Conservation (phyloP, 768 basidiomycete genomes). For the Tremella fuciformis region DNA sequence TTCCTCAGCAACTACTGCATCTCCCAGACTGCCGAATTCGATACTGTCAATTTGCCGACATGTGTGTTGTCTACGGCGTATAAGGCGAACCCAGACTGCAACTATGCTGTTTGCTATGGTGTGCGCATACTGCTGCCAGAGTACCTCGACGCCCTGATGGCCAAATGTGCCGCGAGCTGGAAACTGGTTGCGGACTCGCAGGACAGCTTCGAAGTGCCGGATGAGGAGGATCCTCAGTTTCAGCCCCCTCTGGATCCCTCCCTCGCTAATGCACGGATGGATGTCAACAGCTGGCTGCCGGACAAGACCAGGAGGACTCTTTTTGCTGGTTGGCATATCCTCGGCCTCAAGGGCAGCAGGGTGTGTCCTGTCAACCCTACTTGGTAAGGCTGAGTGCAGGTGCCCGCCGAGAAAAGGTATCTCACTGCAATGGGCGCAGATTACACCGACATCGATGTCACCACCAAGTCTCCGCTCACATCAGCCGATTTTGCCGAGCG, state of each 20-base stretch:
- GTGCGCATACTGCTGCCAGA: conserved; percentile 34
- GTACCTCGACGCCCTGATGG: conserved; percentile 26
- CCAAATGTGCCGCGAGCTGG: conserved; percentile 24
- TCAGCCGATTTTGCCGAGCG: conserved; percentile 23
- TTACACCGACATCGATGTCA: conserved; percentile 33
- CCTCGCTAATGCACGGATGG: conserved; percentile 15
- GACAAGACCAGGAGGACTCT: conserved; percentile 22
- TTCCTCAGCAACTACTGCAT: conserved; percentile 34
- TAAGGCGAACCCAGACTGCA: conserved; percentile 26
- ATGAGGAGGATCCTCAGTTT: conserved; percentile 15
- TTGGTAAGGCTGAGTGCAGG: conserved; percentile 4
- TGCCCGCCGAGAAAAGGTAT: conserved; percentile 31
- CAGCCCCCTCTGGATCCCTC: conserved; percentile 24
- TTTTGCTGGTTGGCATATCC: conserved; percentile 36
- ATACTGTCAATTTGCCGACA: conserved; percentile 20
- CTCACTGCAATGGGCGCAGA: conserved; percentile 40
- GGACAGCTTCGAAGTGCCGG: conserved; percentile 37
- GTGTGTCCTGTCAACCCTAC: conserved; percentile 13
- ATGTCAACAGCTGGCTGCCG: conserved; percentile 29
- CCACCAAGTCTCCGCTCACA: conserved; percentile 15
- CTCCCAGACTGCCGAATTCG: conserved; percentile 28
- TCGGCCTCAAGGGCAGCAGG: conserved; percentile 27
- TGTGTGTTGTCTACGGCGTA: conserved; percentile 29
- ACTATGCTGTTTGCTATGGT: conserved; percentile 39
- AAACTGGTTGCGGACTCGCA: conserved; percentile 36